Conservation (phyloP, 2,329 filamentous ascomycete genomes). For the Arthrobotrys megalospora region DNA sequence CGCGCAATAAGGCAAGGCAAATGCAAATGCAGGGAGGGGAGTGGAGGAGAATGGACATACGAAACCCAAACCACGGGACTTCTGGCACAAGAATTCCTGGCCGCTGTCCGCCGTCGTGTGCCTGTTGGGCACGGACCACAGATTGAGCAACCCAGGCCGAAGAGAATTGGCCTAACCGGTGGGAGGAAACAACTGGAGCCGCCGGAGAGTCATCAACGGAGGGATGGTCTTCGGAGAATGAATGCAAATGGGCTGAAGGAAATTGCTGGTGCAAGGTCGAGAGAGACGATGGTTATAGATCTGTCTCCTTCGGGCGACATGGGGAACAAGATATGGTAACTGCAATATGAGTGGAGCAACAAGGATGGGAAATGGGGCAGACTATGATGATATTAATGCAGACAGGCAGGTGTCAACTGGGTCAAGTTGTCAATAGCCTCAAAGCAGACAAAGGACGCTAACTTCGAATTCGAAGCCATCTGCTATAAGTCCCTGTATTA, state of each 20-base stretch:
- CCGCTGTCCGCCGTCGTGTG: constrained; percentile 28
- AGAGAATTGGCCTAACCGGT: constrained; percentile 34
- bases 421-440: constrained; percentile 33
- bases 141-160: constrained; percentile 9
- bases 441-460: constrained; percentile 16
- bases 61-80: constrained; percentile 27
- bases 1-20: constrained; percentile 46
- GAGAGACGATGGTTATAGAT: constrained; percentile 42
- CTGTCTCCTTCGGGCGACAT: constrained; percentile 32
- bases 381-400: constrained; percentile 30
- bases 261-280: constrained; percentile 29
- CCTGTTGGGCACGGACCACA: constrained; percentile 46
- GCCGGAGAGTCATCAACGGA: constrained; percentile 14
- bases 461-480: constrained; percentile 33
- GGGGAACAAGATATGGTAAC: constrained; percentile 19
- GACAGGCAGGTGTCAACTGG: constrained; percentile 46
- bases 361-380: constrained; percentile 25
- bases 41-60: constrained; percentile 33
- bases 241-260: constrained; percentile 13
- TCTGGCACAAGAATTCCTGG: constrained; percentile 27
- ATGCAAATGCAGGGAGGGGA: constrained; percentile 29
- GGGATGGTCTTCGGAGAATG: constrained; percentile 12
- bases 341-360: constrained; percentile 40
- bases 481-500: constrained; percentile 58
- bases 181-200: constrained; percentile 29